phyloP scores from a whole-genome alignment of 768 basidiomycete genomes.

The Psilocybe tampanensis region DNA sequence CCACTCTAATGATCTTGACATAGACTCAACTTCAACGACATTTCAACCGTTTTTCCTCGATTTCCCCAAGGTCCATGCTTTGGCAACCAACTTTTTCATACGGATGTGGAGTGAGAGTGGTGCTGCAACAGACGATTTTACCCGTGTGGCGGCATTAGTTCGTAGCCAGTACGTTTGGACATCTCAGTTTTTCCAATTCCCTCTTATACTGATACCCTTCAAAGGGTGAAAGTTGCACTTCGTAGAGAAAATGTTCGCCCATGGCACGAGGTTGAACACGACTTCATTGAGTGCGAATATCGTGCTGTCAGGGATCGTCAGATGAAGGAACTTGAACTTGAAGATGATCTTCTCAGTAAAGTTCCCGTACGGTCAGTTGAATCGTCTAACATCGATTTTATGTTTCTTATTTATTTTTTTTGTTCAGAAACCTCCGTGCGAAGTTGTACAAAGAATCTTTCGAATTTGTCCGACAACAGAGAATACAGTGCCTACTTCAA shows the following conservation, averaged over 20 bases:
- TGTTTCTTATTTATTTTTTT: constrained; percentile 8
- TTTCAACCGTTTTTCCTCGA: constrained; percentile 90
- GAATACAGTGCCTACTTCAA: constrained; percentile 84
- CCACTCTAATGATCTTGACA: constrained; percentile 1
- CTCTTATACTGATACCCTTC: not conserved
- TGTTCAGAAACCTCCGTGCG: constrained; percentile 73
- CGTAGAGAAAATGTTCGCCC: constrained; percentile 70
- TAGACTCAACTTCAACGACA: constrained; percentile 78
- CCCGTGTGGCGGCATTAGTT: constrained; percentile 74
- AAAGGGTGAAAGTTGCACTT: constrained; percentile 76
- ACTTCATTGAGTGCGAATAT: constrained; percentile 82
- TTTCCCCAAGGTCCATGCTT: constrained; percentile 75
- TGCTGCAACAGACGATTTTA: constrained; percentile 74
- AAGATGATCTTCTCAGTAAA: constrained; percentile 87
- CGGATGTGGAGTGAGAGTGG: constrained; percentile 92
- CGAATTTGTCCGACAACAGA: constrained; percentile 87
- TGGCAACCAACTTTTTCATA: constrained; percentile 87
- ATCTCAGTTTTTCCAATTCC: not conserved
- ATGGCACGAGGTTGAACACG: constrained; percentile 85
- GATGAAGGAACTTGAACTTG: constrained; percentile 86
- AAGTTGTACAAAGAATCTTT: constrained; percentile 90
- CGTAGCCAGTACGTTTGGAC: constrained; percentile 74
- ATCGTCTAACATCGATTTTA: constrained; percentile 1
- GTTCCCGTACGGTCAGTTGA: constrained; percentile 75
- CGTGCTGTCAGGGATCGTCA: constrained; percentile 85